Percentiles rank a stretch among this genome's conserved stretches.
phyloP scores from a whole-genome alignment of 106 monocot species.

The Cymbidium sinense region DNA sequence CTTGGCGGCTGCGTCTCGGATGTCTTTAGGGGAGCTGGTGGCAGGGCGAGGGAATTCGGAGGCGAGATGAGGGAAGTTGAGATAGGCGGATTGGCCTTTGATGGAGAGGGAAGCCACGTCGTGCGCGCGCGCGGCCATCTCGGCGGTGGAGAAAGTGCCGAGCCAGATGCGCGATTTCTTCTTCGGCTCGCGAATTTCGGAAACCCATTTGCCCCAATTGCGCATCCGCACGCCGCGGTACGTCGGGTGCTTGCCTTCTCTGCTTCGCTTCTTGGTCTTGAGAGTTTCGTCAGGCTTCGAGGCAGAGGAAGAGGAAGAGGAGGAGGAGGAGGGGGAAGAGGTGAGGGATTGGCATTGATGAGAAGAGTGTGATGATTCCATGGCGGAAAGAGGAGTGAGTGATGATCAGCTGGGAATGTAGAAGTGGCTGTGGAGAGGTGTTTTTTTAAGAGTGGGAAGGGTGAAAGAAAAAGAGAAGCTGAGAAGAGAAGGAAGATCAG shows the following conservation, averaged over 20 bases:
- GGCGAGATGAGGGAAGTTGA: constrained; percentile 75
- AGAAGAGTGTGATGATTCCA: constrained; percentile 5
- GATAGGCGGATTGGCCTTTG: constrained; percentile 58
- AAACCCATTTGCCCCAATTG: constrained; percentile 88
- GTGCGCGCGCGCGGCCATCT: constrained; percentile 90
- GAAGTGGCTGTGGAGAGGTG: not conserved
- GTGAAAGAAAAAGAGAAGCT: no score
- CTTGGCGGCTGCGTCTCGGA: constrained; percentile 61
- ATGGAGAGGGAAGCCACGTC: constrained; percentile 76
- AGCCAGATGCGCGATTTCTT: constrained; percentile 93
- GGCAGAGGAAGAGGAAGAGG: not conserved
- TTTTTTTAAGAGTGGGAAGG: not conserved
- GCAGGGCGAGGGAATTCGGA: constrained; percentile 53
- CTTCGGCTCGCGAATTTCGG: constrained; percentile 77
- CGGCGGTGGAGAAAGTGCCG: constrained; percentile 71
- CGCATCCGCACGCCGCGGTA: constrained; percentile 83
- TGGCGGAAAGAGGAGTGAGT: not conserved
- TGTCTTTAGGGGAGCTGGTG: constrained; percentile 60
- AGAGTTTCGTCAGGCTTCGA: not conserved
- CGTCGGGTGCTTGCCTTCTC: constrained; percentile 37
- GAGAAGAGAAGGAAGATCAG: not conserved
- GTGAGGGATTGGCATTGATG: not conserved
- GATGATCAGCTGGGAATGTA: not conserved
- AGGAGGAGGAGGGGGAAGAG: constrained; percentile 11
- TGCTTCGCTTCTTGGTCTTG: constrained; percentile 15